These are phyloP conservation scores for Ichthyophthirius multifiliis DNA, from an alignment of 169 alveolate genomes.

Conservation along the genomic window DNA sequence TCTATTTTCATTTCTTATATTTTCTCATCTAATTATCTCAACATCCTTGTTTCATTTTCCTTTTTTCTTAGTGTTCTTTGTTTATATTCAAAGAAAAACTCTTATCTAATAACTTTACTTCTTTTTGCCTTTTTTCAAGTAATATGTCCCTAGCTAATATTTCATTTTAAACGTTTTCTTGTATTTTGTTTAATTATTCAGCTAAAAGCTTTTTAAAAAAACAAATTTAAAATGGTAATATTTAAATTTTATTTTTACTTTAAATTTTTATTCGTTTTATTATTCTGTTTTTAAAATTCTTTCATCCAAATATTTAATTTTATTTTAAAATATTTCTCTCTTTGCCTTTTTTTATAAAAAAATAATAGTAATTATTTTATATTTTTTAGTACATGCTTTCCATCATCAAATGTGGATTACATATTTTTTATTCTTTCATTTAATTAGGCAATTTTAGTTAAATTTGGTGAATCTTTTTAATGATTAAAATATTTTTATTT, in stretches of 20 bases:
- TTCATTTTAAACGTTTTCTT: background rate
- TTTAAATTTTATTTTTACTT: background rate
- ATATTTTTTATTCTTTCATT: background rate
- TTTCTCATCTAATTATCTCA: constrained; percentile 1
- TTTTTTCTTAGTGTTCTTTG: constrained; percentile 9
- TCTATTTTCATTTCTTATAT: constrained; percentile 5
- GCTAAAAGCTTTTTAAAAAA: background rate
- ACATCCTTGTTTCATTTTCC: constrained; percentile 1
- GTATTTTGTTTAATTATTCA: background rate
- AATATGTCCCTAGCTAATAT: background rate
- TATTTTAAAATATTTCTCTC: constrained; percentile 3
- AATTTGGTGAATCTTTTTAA: background rate
- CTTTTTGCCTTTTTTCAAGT: background rate
- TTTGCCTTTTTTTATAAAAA: background rate
- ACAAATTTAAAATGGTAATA: background rate
- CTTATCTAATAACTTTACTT: background rate
- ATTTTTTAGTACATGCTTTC: background rate
- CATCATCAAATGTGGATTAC: background rate
- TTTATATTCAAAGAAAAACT: background rate
- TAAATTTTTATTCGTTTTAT: background rate
- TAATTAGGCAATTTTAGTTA: background rate
- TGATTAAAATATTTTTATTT: too few relatives aligned
- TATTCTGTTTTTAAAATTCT: background rate
- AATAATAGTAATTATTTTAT: too few relatives aligned
- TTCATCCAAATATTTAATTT: background rate